These are phyloP conservation scores for Eimeria necatrix DNA, from an alignment of 169 alveolate species.

Conservation along the genomic window DNA sequence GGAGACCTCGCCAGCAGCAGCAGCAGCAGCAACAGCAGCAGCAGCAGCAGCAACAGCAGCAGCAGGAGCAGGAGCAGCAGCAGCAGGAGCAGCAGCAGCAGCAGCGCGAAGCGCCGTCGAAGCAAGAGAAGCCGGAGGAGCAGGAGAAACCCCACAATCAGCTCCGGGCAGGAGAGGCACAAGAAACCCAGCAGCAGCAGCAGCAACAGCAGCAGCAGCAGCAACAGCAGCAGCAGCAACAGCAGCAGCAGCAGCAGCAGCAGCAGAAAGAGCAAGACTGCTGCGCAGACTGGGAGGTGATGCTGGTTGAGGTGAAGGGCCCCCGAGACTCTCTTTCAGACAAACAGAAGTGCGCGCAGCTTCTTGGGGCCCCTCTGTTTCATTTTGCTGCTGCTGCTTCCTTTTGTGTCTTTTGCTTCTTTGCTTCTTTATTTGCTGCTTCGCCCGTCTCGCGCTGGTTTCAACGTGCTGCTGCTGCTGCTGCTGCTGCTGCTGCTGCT, in stretches of 20 bases:
- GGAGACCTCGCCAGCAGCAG: constrained; percentile 57
- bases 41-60: constrained; percentile 11
- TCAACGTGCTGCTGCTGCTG: no score
- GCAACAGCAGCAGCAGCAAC: background rate
- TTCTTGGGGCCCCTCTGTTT: no score
- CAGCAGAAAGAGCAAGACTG: background rate
- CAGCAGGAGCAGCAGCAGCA: background rate
- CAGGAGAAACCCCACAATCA: background rate
- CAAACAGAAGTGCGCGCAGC: constrained; percentile 27
- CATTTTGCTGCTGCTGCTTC: no score
- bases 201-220: background rate
- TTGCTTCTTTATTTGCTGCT: no score
- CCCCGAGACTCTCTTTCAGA: constrained; percentile 72
- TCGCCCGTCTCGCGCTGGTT: no score
- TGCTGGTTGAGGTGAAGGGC: constrained; percentile 74
- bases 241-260: background rate
- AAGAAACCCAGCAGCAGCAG: constrained; percentile 2
- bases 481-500: no score
- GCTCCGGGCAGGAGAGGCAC: background rate
- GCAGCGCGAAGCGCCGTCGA: background rate
- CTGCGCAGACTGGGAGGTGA: background rate
- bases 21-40: background rate
- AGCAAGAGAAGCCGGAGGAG: background rate
- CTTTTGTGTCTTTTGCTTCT: no score
- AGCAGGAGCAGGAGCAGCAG: background rate